Conservation (phyloP, 2,329 filamentous ascomycete species). For the Thielaviopsis populi region DNA sequence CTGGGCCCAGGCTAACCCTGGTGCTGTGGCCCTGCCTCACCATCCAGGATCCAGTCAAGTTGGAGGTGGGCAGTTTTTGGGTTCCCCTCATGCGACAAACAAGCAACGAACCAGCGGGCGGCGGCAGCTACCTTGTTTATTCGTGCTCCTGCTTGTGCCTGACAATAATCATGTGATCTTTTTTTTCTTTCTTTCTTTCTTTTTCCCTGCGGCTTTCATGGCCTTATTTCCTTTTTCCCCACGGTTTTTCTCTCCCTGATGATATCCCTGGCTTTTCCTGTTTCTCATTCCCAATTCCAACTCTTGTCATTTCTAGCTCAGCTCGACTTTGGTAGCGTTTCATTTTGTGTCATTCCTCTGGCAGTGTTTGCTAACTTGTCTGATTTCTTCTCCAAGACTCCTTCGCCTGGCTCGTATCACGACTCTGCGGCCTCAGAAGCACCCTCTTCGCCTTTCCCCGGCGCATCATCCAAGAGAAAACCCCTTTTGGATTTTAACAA, state of each 20-base stretch:
- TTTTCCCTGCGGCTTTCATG: background rate
- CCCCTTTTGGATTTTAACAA: conserved; percentile 35
- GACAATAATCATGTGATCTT: conserved; percentile 4
- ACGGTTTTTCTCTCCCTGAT: background rate
- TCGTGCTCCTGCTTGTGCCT: conserved; percentile 4
- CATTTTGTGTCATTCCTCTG: background rate
- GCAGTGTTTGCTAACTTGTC: background rate
- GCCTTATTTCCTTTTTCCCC: conserved; percentile 3
- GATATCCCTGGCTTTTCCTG: background rate
- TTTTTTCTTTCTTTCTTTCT: conserved; percentile 2
- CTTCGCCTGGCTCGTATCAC: background rate
- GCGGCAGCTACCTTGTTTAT: conserved; percentile 1
- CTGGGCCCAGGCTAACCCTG: background rate
- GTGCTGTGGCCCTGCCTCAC: background rate
- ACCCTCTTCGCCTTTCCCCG: background rate
- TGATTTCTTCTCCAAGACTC: conserved; percentile 2
- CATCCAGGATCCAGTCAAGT: background rate
- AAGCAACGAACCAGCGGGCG: too few species aligned
- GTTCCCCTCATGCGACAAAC: conserved; percentile 8
- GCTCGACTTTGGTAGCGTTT: background rate
- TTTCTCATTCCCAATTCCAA: conserved; percentile 1
- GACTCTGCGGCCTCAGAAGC: background rate
- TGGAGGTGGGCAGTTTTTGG: background rate
- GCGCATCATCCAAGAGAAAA: background rate
- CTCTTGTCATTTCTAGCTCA: background rate